Evolutionary conservation across 208 protist species (phyloP).

Genomic region (Angomonas ambiguus): DNA sequence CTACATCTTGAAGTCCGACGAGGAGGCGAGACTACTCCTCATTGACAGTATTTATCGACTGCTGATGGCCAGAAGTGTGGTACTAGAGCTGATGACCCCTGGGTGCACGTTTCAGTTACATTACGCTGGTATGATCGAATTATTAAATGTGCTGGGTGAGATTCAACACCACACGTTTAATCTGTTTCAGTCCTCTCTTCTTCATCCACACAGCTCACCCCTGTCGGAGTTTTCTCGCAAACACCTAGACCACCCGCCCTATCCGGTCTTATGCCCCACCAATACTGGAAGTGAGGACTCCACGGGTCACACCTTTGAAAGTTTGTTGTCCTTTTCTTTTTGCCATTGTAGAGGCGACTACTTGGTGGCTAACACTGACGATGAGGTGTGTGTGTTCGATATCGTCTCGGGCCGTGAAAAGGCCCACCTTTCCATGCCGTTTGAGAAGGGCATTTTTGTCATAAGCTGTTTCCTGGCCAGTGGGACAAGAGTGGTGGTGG

Average conservation of each 20-base stretch:
- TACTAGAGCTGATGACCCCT: constrained; percentile 43
- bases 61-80: constrained; percentile 42
- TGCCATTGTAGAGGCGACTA: constrained; percentile 49
- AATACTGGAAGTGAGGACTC: constrained; percentile 59
- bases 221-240: constrained; percentile 28
- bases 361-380: constrained; percentile 45
- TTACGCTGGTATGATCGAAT: not conserved
- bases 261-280: constrained; percentile 51
- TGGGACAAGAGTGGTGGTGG: constrained; percentile 63
- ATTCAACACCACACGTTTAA: constrained; percentile 43
- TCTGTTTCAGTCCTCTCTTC: constrained; percentile 65
- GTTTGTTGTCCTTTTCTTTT: constrained; percentile 17
- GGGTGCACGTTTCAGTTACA: not conserved
- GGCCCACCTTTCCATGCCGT: constrained; percentile 48
- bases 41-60: constrained; percentile 70
- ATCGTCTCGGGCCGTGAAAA: constrained; percentile 32
- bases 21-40: constrained; percentile 27
- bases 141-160: constrained; percentile 38
- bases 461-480: constrained; percentile 51
- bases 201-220: constrained; percentile 39
- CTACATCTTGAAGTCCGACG: constrained; percentile 27
- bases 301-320: constrained; percentile 23
- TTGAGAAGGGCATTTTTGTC: constrained; percentile 49
- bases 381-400: constrained; percentile 52
- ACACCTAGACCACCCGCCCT: constrained; percentile 26